These are phyloP conservation scores for Fusarium hainanense DNA, from an alignment of 2,329 filamentous ascomycete genomes.

Conservation along the genomic window DNA sequence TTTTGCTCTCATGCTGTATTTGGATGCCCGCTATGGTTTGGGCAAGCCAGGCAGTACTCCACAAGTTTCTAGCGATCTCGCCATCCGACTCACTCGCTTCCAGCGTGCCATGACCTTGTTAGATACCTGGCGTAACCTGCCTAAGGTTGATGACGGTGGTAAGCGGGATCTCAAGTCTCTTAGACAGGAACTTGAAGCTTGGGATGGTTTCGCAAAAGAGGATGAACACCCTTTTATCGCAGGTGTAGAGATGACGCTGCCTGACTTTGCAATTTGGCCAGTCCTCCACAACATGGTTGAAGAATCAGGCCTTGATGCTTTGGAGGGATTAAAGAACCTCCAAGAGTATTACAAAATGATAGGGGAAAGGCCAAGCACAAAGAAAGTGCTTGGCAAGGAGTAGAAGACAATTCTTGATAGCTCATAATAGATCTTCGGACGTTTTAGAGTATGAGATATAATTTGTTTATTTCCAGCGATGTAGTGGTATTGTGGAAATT, in stretches of 20 bases:
- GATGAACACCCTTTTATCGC: conserved; percentile 58
- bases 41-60: conserved; percentile 44
- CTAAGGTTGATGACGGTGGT: conserved; percentile 1
- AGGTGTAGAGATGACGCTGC: conserved; percentile 55
- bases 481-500: neutral
- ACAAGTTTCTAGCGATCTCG: conserved; percentile 48
- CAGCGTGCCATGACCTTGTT: conserved; percentile 53
- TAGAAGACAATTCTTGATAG: neutral
- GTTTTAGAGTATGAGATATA: too few relatives aligned
- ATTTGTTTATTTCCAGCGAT: neutral
- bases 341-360: conserved; percentile 53
- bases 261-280: conserved; percentile 69
- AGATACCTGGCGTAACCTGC: conserved; percentile 49
- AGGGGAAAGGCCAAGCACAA: conserved; percentile 35
- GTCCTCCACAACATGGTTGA: conserved; percentile 60
- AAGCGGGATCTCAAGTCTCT: conserved; percentile 41
- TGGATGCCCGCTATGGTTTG: conserved; percentile 64
- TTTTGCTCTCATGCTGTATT: conserved; percentile 67
- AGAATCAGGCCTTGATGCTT: conserved; percentile 47
- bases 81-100: conserved; percentile 55
- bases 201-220: conserved; percentile 53
- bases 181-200: conserved; percentile 52
- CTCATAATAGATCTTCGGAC: neutral
- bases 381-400: conserved; percentile 39
- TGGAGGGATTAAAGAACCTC: conserved; percentile 50